phyloP scores from a whole-genome alignment of 495 filamentous ascomycete genomes.

The Daldinia decipiens region DNA sequence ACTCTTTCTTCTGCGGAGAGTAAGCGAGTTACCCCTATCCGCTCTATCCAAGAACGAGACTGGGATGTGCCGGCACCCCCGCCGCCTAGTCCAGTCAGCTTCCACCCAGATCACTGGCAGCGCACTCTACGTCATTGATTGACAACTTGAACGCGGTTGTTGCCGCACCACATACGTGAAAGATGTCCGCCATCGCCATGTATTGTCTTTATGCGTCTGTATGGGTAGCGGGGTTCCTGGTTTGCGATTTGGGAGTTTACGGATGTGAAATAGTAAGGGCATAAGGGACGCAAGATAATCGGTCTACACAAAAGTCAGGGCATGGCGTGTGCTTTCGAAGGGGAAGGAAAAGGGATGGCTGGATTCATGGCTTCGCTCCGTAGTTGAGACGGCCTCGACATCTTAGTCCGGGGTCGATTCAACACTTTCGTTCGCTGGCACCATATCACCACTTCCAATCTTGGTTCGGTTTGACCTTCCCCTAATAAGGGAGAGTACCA shows the following conservation, averaged over 20 bases:
- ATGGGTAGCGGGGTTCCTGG: slow-evolving; percentile 40
- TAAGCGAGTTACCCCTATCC: slow-evolving; percentile 53
- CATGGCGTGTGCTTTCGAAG: slow-evolving; percentile 36
- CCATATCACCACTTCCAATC: slow-evolving; percentile 9
- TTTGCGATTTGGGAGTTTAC: slow-evolving; percentile 43
- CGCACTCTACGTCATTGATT: slow-evolving; percentile 41
- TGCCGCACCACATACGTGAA: slow-evolving; percentile 2
- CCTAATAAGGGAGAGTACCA: slow-evolving; percentile 23
- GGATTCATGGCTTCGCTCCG: slow-evolving; percentile 34
- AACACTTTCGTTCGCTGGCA: slow-evolving; percentile 21
- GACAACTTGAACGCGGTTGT: not conserved
- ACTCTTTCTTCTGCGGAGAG: slow-evolving; percentile 53
- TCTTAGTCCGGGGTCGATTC: slow-evolving; percentile 16
- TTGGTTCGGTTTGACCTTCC: slow-evolving; percentile 13
- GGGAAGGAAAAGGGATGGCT: slow-evolving; percentile 26
- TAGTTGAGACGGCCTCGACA: slow-evolving; percentile 31
- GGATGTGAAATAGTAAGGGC: slow-evolving; percentile 42
- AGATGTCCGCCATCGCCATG: slow-evolving; percentile 21
- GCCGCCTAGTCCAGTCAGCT: slow-evolving; percentile 61
- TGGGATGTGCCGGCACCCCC: slow-evolving; percentile 62
- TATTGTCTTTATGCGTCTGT: slow-evolving; percentile 41
- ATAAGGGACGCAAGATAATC: slow-evolving; percentile 43
- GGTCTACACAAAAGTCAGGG: slow-evolving; percentile 50
- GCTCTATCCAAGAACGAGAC: slow-evolving; percentile 59
- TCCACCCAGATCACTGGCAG: slow-evolving; percentile 58